Conservation (phyloP, 371 early-diverging fungal genomes). For the Mucor saturninus region DNA sequence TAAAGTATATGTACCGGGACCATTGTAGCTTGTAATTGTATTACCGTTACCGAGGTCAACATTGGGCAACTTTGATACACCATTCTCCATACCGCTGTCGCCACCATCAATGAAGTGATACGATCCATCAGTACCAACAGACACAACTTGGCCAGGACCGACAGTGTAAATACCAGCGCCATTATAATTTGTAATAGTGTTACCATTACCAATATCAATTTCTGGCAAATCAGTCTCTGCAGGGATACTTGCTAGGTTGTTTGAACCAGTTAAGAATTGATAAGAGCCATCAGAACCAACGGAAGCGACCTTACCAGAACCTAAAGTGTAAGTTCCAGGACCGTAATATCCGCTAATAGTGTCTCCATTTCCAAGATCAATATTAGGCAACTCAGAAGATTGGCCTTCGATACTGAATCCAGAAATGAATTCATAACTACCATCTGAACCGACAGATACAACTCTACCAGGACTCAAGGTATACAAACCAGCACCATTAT, state of each 20-base stretch:
- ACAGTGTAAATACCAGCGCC: slow-evolving; percentile 18
- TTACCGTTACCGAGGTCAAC: not conserved
- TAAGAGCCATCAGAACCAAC: not conserved
- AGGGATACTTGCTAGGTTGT: not conserved
- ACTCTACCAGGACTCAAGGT: slow-evolving; percentile 13
- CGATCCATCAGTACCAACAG: not conserved
- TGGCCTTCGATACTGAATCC: not conserved
- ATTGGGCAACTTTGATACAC: not conserved
- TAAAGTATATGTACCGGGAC: slow-evolving; percentile 5
- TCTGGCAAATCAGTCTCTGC: not conserved
- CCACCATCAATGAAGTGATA: slow-evolving; percentile 3
- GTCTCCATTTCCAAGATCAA: not conserved
- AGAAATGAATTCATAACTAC: not conserved
- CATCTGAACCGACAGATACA: not conserved
- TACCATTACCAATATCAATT: not conserved
- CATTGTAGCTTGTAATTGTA: slow-evolving; percentile 5
- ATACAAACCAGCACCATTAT: slow-evolving; percentile 9
- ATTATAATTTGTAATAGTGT: not conserved
- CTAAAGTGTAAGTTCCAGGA: slow-evolving; percentile 4
- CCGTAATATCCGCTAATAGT: slow-evolving; percentile 1
- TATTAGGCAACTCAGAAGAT: not conserved
- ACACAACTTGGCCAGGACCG: not conserved
- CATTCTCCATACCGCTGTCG: not conserved
- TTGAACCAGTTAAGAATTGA: not conserved
- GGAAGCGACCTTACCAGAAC: slow-evolving; percentile 2